phyloP scores from a whole-genome alignment of 805 yeast genomes.

The Candida lessepsii region DNA sequence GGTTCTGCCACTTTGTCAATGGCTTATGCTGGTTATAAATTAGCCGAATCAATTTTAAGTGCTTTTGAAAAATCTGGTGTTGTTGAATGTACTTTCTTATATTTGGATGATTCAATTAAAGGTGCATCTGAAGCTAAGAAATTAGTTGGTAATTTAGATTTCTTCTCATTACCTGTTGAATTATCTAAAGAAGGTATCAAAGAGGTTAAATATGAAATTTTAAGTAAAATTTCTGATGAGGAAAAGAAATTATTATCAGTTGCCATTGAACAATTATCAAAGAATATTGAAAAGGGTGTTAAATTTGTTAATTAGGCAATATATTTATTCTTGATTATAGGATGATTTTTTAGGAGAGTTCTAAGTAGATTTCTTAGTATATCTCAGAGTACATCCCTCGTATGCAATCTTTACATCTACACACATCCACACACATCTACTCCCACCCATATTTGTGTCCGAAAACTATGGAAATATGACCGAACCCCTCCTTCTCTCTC shows the following conservation, averaged over 20 bases:
- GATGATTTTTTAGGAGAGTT: too few species aligned
- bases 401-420: too few species aligned
- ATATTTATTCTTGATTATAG: constrained; percentile 2
- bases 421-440: too few species aligned
- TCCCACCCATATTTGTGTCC: too few species aligned
- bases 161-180: constrained; percentile 63
- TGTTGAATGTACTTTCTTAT: constrained; percentile 52
- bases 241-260: constrained; percentile 56
- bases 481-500: too few species aligned
- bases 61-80: constrained; percentile 43
- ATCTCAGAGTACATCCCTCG: too few species aligned
- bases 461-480: too few species aligned
- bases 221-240: constrained; percentile 46
- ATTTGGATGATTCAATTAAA: constrained; percentile 47
- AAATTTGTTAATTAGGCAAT: constrained; percentile 39
- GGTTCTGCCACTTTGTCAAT: constrained; percentile 84
- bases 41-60: constrained; percentile 64
- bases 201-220: constrained; percentile 52
- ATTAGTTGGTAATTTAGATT: constrained; percentile 44
- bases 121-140: constrained; percentile 54
- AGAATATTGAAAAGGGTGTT: constrained; percentile 60
- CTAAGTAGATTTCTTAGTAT: too few species aligned
- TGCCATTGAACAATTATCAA: constrained; percentile 53
- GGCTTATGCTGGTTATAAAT: constrained; percentile 83
- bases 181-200: constrained; percentile 55